Evolutionary conservation across 169 alveolate genomes (phyloP).

Genomic region (Plasmodium yoelii): DNA sequence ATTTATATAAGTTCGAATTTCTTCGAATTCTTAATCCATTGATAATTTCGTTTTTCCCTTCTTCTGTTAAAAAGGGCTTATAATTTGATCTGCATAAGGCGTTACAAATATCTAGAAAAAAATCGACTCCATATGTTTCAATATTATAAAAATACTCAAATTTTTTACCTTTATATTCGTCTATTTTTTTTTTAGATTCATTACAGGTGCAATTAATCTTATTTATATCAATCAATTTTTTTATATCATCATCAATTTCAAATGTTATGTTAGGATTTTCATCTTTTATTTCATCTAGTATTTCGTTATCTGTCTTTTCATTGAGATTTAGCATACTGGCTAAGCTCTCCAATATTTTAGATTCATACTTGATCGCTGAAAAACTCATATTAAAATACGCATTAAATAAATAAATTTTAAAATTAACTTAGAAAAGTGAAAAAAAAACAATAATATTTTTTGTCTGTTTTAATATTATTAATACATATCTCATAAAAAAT

Average conservation of each 20-base stretch:
- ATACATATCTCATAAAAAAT: too few relatives aligned
- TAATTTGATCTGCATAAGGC: constrained; percentile 67
- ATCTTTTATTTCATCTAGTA: constrained; percentile 45
- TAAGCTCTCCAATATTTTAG: constrained; percentile 45
- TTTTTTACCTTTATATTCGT: constrained; percentile 44
- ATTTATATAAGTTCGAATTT: constrained; percentile 73
- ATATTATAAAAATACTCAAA: constrained; percentile 60
- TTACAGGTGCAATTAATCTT: constrained; percentile 76
- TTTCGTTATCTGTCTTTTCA: constrained; percentile 53
- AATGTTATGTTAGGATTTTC: constrained; percentile 10
- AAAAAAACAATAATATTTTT: constrained; percentile 5
- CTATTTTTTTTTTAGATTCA: constrained; percentile 64
- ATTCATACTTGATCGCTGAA: constrained; percentile 52
- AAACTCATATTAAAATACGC: constrained; percentile 37
- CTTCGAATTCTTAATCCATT: constrained; percentile 70
- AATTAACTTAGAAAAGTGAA: not conserved
- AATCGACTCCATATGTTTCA: constrained; percentile 71
- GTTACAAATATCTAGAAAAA: constrained; percentile 71
- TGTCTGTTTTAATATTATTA: not conserved
- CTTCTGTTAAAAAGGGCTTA: constrained; percentile 67
- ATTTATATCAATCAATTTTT: constrained; percentile 26
- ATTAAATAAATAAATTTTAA: not conserved
- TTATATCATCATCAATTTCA: constrained; percentile 76
- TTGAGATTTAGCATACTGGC: constrained; percentile 66
- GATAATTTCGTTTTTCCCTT: constrained; percentile 72